Conservation (phyloP, 2,329 filamentous ascomycete species). For the Elsinoe arachidis region DNA sequence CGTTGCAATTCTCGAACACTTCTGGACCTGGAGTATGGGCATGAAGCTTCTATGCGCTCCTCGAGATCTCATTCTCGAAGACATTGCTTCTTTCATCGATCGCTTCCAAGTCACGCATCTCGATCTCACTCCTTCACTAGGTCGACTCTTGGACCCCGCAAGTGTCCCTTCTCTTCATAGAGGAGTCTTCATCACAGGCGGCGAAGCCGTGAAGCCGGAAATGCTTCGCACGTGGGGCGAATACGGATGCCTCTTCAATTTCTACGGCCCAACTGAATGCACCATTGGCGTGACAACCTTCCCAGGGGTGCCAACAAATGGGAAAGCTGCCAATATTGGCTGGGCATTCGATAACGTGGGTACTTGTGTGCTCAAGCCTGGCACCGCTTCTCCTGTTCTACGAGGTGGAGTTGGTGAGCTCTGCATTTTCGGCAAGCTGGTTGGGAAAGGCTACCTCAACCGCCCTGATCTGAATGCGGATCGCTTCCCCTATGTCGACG, state of each 20-base stretch:
- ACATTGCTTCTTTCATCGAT: constrained; percentile 65
- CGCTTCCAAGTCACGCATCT: constrained; percentile 75
- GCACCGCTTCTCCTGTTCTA: constrained; percentile 61
- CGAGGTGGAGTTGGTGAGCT: constrained; percentile 77
- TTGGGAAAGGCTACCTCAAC: constrained; percentile 84
- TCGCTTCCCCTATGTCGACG: constrained; percentile 59
- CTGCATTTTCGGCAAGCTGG: constrained; percentile 76
- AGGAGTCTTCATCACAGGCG: constrained; percentile 88
- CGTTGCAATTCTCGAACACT: constrained; percentile 86
- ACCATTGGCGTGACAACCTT: constrained; percentile 92
- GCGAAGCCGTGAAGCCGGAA: constrained; percentile 79
- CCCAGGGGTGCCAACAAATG: constrained; percentile 66
- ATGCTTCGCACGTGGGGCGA: constrained; percentile 81
- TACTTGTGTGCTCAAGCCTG: constrained; percentile 64
- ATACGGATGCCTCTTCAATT: constrained; percentile 76
- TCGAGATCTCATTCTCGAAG: constrained; percentile 75
- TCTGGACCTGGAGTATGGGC: constrained; percentile 90
- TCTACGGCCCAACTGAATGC: constrained; percentile 81
- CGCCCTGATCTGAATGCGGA: constrained; percentile 67
- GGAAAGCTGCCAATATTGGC: constrained; percentile 81
- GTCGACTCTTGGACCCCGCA: constrained; percentile 65
- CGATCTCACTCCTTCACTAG: constrained; percentile 81
- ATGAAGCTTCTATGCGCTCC: constrained; percentile 76
- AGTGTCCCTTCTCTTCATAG: constrained; percentile 71
- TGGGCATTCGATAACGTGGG: constrained; percentile 81